These are phyloP conservation scores for Trichoderma asperelloides DNA, from an alignment of 495 filamentous ascomycete species.

Conservation along the genomic window DNA sequence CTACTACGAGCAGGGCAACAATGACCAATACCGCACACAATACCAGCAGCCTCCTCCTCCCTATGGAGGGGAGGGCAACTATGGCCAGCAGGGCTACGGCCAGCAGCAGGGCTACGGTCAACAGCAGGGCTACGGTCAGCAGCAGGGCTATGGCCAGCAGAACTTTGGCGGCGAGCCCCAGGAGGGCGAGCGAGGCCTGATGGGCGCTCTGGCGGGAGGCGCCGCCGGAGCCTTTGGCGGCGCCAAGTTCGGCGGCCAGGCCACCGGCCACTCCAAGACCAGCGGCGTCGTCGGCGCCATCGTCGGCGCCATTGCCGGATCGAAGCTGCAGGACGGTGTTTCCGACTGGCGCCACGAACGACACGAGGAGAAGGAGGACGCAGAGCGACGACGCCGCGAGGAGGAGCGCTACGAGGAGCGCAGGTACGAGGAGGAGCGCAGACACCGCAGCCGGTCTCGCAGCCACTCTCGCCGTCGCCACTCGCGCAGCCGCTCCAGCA, in stretches of 20 bases:
- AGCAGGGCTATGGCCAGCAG: background rate
- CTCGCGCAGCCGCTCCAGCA: constrained; percentile 15
- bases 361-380: constrained; percentile 22
- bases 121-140: background rate
- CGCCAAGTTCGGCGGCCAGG: constrained; percentile 25
- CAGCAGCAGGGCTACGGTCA: background rate
- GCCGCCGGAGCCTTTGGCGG: constrained; percentile 27
- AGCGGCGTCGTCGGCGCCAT: constrained; percentile 24
- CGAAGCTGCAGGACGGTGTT: constrained; percentile 29
- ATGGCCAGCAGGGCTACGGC: background rate
- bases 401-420: constrained; percentile 2
- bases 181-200: constrained; percentile 25
- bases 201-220: constrained; percentile 26
- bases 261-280: constrained; percentile 21
- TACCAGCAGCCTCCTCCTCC: constrained; percentile 15
- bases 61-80: constrained; percentile 9
- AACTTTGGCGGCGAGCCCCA: background rate
- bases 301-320: constrained; percentile 27
- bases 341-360: constrained; percentile 29
- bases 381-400: constrained; percentile 13
- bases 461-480: constrained; percentile 9
- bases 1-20: background rate
- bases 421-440: constrained; percentile 12
- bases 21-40: constrained; percentile 13
- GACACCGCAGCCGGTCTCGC: background rate